Conservation (phyloP, 1,284 basidiomycete species). For the Boletellus sp. region DNA sequence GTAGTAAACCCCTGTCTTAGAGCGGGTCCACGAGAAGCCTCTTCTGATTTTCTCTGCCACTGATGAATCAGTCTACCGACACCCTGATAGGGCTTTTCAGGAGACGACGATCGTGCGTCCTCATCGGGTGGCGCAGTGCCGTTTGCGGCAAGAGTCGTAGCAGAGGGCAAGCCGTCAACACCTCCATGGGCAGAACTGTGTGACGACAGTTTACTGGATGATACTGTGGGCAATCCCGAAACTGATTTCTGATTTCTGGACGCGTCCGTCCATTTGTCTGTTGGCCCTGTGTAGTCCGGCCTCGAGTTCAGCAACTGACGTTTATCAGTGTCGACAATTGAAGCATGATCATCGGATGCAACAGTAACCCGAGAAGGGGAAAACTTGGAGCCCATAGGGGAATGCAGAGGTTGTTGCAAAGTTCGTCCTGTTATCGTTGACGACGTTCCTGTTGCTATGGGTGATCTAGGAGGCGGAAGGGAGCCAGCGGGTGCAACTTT, state of each 20-base stretch:
- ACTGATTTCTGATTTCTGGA: conserved; percentile 14
- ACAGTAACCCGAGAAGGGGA: conserved; percentile 21
- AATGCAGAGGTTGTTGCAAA: conserved; percentile 21
- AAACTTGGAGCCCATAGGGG: conserved; percentile 25
- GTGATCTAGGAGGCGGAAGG: conserved; percentile 36
- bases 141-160: conserved; percentile 12
- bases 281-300: conserved; percentile 14
- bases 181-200: conserved; percentile 13
- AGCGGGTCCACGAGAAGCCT: conserved; percentile 32
- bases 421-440: conserved; percentile 22
- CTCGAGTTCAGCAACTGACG: conserved; percentile 15
- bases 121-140: conserved; percentile 33
- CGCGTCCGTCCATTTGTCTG: conserved; percentile 16
- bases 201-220: conserved; percentile 17
- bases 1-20: conserved; percentile 37
- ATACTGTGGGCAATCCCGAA: conserved; percentile 23
- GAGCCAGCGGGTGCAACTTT: conserved; percentile 28
- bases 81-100: conserved; percentile 73
- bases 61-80: conserved; percentile 79
- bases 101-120: conserved; percentile 50
- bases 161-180: conserved; percentile 27
- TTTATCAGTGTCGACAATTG: conserved; percentile 20
- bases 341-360: conserved; percentile 10
- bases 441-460: conserved; percentile 12
- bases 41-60: conserved; percentile 79